Evolutionary conservation across 495 filamentous ascomycete species (phyloP).

Genomic region (Xylaria sp.): DNA sequence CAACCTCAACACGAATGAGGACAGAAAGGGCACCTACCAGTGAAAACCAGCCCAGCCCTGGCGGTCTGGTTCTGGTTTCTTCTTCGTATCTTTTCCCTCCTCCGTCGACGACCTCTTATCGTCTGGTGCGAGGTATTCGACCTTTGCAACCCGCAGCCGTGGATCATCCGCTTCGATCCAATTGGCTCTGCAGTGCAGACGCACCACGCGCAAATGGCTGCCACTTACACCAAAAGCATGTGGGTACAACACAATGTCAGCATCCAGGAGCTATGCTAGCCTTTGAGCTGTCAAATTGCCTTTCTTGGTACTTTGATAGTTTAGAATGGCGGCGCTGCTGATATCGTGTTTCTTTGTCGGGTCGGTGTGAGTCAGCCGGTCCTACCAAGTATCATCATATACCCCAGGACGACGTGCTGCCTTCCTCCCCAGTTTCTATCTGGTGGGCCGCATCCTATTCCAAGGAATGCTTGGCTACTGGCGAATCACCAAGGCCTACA

Average conservation of each 20-base stretch:
- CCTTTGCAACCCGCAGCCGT: constrained; percentile 38
- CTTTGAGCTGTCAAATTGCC: constrained; percentile 22
- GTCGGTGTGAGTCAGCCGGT: constrained; percentile 11
- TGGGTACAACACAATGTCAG: constrained; percentile 21
- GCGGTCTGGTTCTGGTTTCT: background rate
- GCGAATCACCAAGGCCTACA: constrained; percentile 8
- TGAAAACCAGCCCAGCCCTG: background rate
- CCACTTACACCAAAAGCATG: constrained; percentile 30
- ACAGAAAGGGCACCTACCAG: background rate
- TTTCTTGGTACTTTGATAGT: constrained; percentile 17
- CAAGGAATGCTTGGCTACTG: background rate
- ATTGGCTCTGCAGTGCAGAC: constrained; percentile 36
- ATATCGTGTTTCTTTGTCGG: constrained; percentile 12
- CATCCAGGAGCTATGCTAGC: constrained; percentile 15
- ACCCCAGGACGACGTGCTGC: background rate
- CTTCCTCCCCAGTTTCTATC: background rate
- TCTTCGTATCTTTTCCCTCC: background rate
- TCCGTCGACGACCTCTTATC: constrained; percentile 21
- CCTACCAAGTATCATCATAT: background rate
- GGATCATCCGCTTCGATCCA: constrained; percentile 33
- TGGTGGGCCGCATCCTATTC: background rate
- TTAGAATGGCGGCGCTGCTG: constrained; percentile 18
- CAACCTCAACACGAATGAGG: background rate
- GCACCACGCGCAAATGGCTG: constrained; percentile 31
- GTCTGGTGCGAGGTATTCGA: constrained; percentile 24